phyloP scores from a whole-genome alignment of 495 filamentous ascomycete genomes.

The Penicillium salamii region DNA sequence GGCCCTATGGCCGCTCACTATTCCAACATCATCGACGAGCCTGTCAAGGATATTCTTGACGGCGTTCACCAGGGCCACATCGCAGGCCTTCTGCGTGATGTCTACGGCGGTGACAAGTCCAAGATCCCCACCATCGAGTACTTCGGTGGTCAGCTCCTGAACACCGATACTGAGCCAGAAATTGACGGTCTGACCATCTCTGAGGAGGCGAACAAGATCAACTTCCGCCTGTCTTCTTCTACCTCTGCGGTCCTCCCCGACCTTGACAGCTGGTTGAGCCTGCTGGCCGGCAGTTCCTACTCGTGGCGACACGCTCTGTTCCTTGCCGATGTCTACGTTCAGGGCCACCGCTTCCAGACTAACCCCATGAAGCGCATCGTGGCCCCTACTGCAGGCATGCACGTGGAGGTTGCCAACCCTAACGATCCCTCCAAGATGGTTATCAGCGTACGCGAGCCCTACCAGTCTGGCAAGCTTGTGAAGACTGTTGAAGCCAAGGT shows the following conservation, averaged over 20 bases:
- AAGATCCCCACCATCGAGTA: constrained; percentile 86
- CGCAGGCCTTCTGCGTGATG: constrained; percentile 67
- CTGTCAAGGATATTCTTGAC: constrained; percentile 89
- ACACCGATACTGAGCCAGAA: constrained; percentile 54
- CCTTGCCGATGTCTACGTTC: constrained; percentile 88
- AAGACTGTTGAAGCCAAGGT: constrained; percentile 83
- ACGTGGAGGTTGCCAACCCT: constrained; percentile 81
- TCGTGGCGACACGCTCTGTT: constrained; percentile 99
- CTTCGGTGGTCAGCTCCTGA: constrained; percentile 79
- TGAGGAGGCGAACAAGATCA: constrained; percentile 69
- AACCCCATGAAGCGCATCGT: constrained; percentile 93
- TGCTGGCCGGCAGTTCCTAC: constrained; percentile 79
- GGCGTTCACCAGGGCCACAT: constrained; percentile 87
- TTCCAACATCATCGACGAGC: constrained; percentile 83
- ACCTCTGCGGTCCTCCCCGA: constrained; percentile 71
- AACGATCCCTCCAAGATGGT: constrained; percentile 74
- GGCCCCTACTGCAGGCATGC: constrained; percentile 76
- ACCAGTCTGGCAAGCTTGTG: constrained; percentile 63
- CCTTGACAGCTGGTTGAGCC: constrained; percentile 75
- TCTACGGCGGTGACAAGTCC: constrained; percentile 70
- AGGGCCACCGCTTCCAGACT: constrained; percentile 93
- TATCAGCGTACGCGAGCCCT: constrained; percentile 73
- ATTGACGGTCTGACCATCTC: constrained; percentile 79
- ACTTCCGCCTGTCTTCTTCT: constrained; percentile 73
- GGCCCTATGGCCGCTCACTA: constrained; percentile 92